Evolutionary conservation across 768 basidiomycete species (phyloP).

Genomic region (Candolleomyces efflorescens): DNA sequence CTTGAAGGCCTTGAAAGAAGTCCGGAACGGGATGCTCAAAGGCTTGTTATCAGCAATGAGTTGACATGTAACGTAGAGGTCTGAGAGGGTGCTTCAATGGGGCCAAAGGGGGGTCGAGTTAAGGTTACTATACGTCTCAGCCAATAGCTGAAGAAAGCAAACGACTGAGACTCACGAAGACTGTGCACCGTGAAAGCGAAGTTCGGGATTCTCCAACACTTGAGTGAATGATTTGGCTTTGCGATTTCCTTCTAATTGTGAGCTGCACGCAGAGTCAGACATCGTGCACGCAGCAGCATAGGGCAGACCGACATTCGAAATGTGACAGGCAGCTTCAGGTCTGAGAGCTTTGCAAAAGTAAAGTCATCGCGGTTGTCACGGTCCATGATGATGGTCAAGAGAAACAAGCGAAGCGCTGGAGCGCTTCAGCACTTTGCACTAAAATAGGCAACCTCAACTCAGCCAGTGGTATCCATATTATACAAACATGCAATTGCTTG

Average conservation of each 20-base stretch:
- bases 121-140: not conserved
- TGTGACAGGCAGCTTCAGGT: conserved; percentile 84
- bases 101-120: not conserved
- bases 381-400: conserved; percentile 32
- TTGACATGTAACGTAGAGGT: conserved; percentile 91
- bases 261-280: conserved; percentile 39
- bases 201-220: conserved; percentile 75
- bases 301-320: conserved; percentile 68
- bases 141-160: not conserved
- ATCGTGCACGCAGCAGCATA: not conserved
- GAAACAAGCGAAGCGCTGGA: not conserved
- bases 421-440: not conserved
- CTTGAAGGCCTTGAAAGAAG: conserved; percentile 91
- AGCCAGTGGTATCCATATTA: no score
- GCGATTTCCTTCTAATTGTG: conserved; percentile 81
- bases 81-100: conserved; percentile 69
- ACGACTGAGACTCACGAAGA: conserved; percentile 62
- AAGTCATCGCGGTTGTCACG: conserved; percentile 77
- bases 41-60: conserved; percentile 92
- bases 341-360: conserved; percentile 87
- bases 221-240: conserved; percentile 72
- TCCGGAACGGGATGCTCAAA: conserved; percentile 86
- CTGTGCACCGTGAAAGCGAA: conserved; percentile 80
- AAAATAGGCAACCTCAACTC: not conserved
- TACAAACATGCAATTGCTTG: no score